Base-by-base conservation (phyloP, 192 early-diverging fungal genomes). In the Coemansia sp. region DNA sequence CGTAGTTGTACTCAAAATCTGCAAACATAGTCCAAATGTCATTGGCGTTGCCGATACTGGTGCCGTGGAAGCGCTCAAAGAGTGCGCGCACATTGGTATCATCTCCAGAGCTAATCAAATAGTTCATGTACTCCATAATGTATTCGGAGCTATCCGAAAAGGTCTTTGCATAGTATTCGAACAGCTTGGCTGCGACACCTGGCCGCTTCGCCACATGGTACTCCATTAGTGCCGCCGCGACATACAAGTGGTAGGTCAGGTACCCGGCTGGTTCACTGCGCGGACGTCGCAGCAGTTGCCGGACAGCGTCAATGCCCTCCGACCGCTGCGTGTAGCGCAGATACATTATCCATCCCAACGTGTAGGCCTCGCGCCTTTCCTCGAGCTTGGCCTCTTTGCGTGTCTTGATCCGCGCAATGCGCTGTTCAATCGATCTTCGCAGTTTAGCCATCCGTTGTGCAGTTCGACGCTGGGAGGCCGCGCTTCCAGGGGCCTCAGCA, bases 141-240 rank as follows among this genome's bases (percentile, higher is more conserved):
- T 87, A 95, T 19, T 85, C 85, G 5, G 86, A 70, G 58, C 91
- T 85, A 51, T 91, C 88, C 5, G 82, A 82, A 78, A 93, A 93
- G 1, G 68, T 60, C 70, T 96, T 96, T 58, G 92, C 74, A 23
- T 91, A 93, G n/a, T 90, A 65, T 68, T 93, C 92, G 77, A 98
- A 96, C 38, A 98, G 88, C 59, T 90, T 90, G 30, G 90, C 92
- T 1, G 94, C 96, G 55, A 96, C 84, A 2, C 60, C 70, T 1
- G 88, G 71, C 60, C 94, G 90, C 81, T 96, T 96, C 52, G 86
- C 93, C 58, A 89, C 86, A 67, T 95, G 89, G 71, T 93, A 93
- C 75, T 98, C 96, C 92, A 96, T 92, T 34, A 94, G 65, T 9
- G 94, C 96, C 58, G 88, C 88, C 2, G 92, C 86, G n/a, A 92